Conservation (phyloP, 345 rosid species). For the Populus tremula region DNA sequence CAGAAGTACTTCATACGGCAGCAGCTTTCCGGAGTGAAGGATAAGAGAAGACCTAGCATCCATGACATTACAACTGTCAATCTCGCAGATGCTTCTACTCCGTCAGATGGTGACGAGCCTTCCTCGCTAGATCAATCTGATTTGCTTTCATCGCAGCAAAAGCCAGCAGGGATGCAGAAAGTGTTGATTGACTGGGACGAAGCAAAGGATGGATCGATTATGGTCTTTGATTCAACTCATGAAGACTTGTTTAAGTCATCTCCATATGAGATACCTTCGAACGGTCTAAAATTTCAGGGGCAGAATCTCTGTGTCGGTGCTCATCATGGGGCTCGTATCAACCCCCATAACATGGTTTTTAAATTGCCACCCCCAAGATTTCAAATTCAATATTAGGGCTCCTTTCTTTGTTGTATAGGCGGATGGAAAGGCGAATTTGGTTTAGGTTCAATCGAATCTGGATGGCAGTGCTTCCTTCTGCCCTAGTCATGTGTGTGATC, state of each 20-base stretch:
- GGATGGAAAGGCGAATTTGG: not conserved
- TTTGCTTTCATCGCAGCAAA: slow-evolving; percentile 20
- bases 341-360: slow-evolving; percentile 32
- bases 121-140: slow-evolving; percentile 16
- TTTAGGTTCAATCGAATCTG: slow-evolving; percentile 2
- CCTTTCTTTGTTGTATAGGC: slow-evolving; percentile 3
- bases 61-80: slow-evolving; percentile 80
- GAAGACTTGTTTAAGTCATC: slow-evolving; percentile 33
- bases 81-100: slow-evolving; percentile 31
- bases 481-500: not conserved
- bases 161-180: slow-evolving; percentile 21
- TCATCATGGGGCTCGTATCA: slow-evolving; percentile 25
- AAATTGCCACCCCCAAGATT: slow-evolving; percentile 24
- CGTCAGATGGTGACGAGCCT: slow-evolving; percentile 18
- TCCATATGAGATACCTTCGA: slow-evolving; percentile 27
- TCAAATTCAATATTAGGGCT: slow-evolving; percentile 21
- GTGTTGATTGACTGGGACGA: slow-evolving; percentile 22
- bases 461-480: not conserved
- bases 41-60: slow-evolving; percentile 89
- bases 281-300: slow-evolving; percentile 29
- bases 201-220: slow-evolving; percentile 21
- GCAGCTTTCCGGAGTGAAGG: slow-evolving; percentile 72
- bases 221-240: slow-evolving; percentile 28
- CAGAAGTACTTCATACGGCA: slow-evolving; percentile 92
- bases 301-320: slow-evolving; percentile 32